These are phyloP conservation scores for Heterobasidion occidentale DNA, from an alignment of 1,284 basidiomycete species.

Conservation along the genomic window DNA sequence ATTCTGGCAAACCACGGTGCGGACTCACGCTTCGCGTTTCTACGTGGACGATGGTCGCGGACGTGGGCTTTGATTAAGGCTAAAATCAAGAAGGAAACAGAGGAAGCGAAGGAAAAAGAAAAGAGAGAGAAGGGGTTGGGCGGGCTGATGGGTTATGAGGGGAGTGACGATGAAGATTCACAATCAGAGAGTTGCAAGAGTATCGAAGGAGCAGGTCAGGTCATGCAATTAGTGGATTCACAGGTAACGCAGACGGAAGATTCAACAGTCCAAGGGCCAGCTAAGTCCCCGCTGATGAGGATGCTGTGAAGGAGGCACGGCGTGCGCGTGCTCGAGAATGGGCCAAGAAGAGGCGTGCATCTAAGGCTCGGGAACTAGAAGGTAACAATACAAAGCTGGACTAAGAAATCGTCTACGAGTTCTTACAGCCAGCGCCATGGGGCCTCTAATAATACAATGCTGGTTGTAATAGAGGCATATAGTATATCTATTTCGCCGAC, in stretches of 20 bases:
- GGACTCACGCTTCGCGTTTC: slow-evolving; percentile 68
- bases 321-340: slow-evolving; percentile 4
- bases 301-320: slow-evolving; percentile 1
- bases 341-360: slow-evolving; percentile 1
- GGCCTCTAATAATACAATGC: no score
- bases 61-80: slow-evolving; percentile 51
- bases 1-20: slow-evolving; percentile 78
- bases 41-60: slow-evolving; percentile 64
- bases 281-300: neutral
- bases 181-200: neutral
- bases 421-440: no score
- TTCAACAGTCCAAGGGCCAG: neutral
- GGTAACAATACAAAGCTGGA: no score
- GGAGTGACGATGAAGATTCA: neutral
- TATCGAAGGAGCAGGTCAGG: neutral
- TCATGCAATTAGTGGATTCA: neutral
- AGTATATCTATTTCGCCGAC: no score
- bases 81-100: slow-evolving; percentile 28
- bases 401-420: no score
- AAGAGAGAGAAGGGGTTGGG: slow-evolving; percentile 29
- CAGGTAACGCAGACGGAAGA: neutral
- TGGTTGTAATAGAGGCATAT: no score
- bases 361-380: neutral
- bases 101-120: slow-evolving; percentile 22
- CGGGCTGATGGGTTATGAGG: slow-evolving; percentile 26